Evolutionary conservation across 768 basidiomycete genomes (phyloP), one percentile per base, ranked within the genome.

Genomic region (Russula brevipes): DNA sequence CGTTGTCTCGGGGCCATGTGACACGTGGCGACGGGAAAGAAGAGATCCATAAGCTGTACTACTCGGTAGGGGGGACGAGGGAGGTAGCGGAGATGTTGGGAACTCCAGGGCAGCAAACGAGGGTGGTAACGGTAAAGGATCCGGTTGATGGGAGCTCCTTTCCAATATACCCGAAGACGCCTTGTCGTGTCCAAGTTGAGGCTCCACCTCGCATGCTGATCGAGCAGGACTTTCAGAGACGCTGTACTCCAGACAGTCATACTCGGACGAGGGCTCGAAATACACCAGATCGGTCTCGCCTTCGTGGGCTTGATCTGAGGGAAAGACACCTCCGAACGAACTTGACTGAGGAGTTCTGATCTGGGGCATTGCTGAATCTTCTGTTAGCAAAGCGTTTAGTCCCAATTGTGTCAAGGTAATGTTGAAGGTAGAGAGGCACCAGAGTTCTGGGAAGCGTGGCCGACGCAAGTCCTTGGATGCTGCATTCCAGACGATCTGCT

Each of bases 71-170:
- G 63, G 63, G 16, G 63, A 64, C 17, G 63, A 64, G 9, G 63
- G 63, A n/a, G 63, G 63, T 31, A 64, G 31, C 33, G 63, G 54
- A 0, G 63, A 64, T 24, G 63, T 60, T 14, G 53, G 17, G 35
- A 60, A 55, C 41, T 64, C 63, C 35, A 64, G 24, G 30, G 42
- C 47, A 45, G 60, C 53, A 51, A 64, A 64, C 50, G 63, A 59
- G 11, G 19, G 47, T 4, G 47, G 9, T 39, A 54, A 44, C 5
- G 41, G 19, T 39, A 54, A 44, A 5, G 41, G 19, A 45, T 36
- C 11, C n/a, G 14, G n/a, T 31, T 24, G 5, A 14, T 31, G 17
- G 12, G 42, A 2, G 6, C 30, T 35, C 14, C 24, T 17, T 49
- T 39, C 47, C 31, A 33, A 24, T 30, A 38, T 5, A 39, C 12